These are phyloP conservation scores for Raffaelea ambrosiae DNA, from an alignment of 2,329 filamentous ascomycete genomes.

Conservation along the genomic window DNA sequence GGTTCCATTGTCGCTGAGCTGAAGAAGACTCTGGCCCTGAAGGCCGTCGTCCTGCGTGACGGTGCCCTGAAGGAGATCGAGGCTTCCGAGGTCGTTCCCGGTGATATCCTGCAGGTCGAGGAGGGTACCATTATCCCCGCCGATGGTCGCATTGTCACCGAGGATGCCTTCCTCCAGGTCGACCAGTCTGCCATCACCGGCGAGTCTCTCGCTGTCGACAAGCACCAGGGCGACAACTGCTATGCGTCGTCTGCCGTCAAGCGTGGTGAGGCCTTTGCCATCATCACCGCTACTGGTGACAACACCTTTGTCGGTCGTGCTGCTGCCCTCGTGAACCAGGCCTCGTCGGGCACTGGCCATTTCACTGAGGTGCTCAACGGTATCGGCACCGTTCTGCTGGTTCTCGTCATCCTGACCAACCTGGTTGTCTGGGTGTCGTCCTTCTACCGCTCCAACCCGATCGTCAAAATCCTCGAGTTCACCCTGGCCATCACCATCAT, in stretches of 20 bases:
- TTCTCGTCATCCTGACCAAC: constrained; percentile 73
- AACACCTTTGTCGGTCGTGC: constrained; percentile 85
- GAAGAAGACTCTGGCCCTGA: constrained; percentile 71
- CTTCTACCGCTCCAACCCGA: constrained; percentile 79
- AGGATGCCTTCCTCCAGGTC: constrained; percentile 78
- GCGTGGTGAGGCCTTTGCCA: constrained; percentile 77
- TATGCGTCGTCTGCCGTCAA: constrained; percentile 85
- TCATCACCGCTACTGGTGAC: constrained; percentile 79
- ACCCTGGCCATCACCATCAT: constrained; percentile 86
- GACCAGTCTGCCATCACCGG: constrained; percentile 90
- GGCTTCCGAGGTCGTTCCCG: constrained; percentile 76
- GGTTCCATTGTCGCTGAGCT: constrained; percentile 85
- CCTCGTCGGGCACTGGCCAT: constrained; percentile 66
- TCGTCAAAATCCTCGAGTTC: constrained; percentile 72
- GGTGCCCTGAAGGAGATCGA: constrained; percentile 70
- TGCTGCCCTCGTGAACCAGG: constrained; percentile 74
- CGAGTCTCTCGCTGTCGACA: constrained; percentile 86
- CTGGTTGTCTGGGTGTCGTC: constrained; percentile 78
- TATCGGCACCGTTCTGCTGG: constrained; percentile 71
- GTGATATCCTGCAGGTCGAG: constrained; percentile 83
- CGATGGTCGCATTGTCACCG: constrained; percentile 77
- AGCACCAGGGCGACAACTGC: constrained; percentile 71
- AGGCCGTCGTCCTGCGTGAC: constrained; percentile 80
- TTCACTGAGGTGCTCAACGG: constrained; percentile 87
- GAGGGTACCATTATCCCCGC: constrained; percentile 89